Evolutionary conservation across 1,284 basidiomycete genomes (phyloP).

Genomic region (Melampsora americana): DNA sequence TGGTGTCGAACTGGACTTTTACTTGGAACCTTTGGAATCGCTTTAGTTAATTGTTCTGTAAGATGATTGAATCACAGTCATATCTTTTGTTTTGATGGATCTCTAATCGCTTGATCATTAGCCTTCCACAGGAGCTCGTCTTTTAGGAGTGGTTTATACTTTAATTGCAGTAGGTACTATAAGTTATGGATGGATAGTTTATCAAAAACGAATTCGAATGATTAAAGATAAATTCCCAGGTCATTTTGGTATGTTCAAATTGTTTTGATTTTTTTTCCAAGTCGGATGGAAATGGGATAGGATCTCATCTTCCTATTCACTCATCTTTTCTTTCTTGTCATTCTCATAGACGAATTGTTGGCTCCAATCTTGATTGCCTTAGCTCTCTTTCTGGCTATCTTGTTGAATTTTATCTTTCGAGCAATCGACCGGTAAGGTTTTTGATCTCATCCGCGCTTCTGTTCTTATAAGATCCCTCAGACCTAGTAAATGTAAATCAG

Average conservation of each 20-base stretch:
- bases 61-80: not conserved
- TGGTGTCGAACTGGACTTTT: conserved; percentile 41
- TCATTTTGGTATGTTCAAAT: conserved; percentile 23
- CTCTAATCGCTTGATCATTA: not conserved
- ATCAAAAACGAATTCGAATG: conserved; percentile 26
- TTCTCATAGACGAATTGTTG: conserved; percentile 25
- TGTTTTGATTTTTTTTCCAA: conserved; percentile 2
- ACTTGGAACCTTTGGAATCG: conserved; percentile 35
- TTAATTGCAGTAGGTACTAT: conserved; percentile 20
- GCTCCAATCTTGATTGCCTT: conserved; percentile 29
- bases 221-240: conserved; percentile 31
- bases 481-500: not conserved
- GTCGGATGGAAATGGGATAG: not conserved
- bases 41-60: conserved; percentile 30
- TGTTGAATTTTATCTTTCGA: conserved; percentile 37
- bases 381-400: conserved; percentile 33
- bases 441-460: too few relatives aligned
- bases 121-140: conserved; percentile 34
- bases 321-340: not conserved
- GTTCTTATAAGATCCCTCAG: too few relatives aligned
- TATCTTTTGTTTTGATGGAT: not conserved
- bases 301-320: not conserved
- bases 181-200: conserved; percentile 27
- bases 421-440: conserved; percentile 28
- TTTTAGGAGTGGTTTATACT: conserved; percentile 21